A percentile compares a stretch with the other conserved stretches of the same genome.
phyloP scores from a whole-genome alignment of 129 eudicot genomes.

The Glebionis coronaria region DNA sequence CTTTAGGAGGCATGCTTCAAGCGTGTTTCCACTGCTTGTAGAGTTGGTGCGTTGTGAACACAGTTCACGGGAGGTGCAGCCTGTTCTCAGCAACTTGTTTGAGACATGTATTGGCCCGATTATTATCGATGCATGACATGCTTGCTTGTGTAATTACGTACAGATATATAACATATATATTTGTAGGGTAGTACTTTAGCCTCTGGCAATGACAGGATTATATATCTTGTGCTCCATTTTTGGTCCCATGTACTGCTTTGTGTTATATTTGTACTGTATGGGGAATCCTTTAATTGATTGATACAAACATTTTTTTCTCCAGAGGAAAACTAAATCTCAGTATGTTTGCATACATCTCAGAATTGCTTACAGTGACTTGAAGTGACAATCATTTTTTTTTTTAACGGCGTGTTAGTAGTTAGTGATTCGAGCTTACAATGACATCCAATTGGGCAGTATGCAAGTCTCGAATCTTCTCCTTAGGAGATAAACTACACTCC shows the following conservation, averaged over 20 bases:
- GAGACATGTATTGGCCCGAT: conserved; percentile 84
- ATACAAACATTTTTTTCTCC: conserved; percentile 10
- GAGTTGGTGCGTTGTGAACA: conserved; percentile 91
- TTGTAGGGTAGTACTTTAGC: conserved; percentile 21
- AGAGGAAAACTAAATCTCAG: too few species aligned
- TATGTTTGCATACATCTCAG: too few species aligned
- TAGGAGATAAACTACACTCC: too few species aligned
- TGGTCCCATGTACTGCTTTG: conserved; percentile 22
- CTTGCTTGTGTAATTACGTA: conserved; percentile 1
- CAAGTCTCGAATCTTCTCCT: too few species aligned
- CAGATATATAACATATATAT: conserved; percentile 12
- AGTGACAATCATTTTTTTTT: too few species aligned
- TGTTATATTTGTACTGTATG: conserved; percentile 24
- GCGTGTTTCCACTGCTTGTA: conserved; percentile 70
- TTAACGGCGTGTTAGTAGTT: too few species aligned
- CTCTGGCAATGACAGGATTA: conserved; percentile 11
- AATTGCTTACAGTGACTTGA: too few species aligned
- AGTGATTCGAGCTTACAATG: too few species aligned
- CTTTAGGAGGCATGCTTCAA: conserved; percentile 48
- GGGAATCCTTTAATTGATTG: conserved; percentile 17
- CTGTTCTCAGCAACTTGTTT: conserved; percentile 62
- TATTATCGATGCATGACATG: conserved; percentile 42
- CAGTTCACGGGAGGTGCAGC: conserved; percentile 76
- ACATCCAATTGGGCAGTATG: too few species aligned
- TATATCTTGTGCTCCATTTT: conserved; percentile 24